These are phyloP conservation scores for Pyrrhoderma noxium DNA, from an alignment of 1,284 basidiomycete genomes.

Conservation along the genomic window DNA sequence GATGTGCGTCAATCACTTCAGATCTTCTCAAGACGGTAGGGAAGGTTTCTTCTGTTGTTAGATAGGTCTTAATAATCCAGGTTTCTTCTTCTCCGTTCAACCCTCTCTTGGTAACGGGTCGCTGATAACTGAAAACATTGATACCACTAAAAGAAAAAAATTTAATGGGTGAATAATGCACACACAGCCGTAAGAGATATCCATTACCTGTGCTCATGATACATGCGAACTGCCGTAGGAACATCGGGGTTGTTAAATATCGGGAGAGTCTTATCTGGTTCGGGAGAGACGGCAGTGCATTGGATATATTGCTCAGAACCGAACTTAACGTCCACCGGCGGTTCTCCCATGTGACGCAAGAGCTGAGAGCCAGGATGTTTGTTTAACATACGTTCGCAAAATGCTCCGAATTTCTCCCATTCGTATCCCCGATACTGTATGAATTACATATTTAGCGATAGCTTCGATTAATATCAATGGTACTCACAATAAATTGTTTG, in stretches of 20 bases:
- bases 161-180: slow-evolving; percentile 4
- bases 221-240: slow-evolving; percentile 70
- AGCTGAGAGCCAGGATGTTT: slow-evolving; percentile 88
- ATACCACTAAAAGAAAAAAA: slow-evolving; percentile 47
- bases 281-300: slow-evolving; percentile 79
- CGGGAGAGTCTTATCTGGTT: slow-evolving; percentile 72
- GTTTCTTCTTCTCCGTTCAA: slow-evolving; percentile 62
- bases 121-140: slow-evolving; percentile 73
- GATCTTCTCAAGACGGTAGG: slow-evolving; percentile 89
- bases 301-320: slow-evolving; percentile 85
- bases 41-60: slow-evolving; percentile 84
- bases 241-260: slow-evolving; percentile 87
- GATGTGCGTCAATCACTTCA: slow-evolving; percentile 72
- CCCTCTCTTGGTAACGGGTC: slow-evolving; percentile 57
- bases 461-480: not conserved
- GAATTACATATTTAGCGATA: slow-evolving; percentile 11
- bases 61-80: slow-evolving; percentile 86
- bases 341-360: slow-evolving; percentile 68
- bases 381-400: slow-evolving; percentile 89
- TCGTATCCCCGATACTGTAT: slow-evolving; percentile 81
- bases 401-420: slow-evolving; percentile 82
- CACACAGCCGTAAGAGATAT: slow-evolving; percentile 15
- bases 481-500: slow-evolving; percentile 79
- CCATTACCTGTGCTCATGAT: slow-evolving; percentile 78
- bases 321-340: slow-evolving; percentile 73